Conservation (phyloP, 805 yeast species). For the Saccharomycopsis selenospora region DNA sequence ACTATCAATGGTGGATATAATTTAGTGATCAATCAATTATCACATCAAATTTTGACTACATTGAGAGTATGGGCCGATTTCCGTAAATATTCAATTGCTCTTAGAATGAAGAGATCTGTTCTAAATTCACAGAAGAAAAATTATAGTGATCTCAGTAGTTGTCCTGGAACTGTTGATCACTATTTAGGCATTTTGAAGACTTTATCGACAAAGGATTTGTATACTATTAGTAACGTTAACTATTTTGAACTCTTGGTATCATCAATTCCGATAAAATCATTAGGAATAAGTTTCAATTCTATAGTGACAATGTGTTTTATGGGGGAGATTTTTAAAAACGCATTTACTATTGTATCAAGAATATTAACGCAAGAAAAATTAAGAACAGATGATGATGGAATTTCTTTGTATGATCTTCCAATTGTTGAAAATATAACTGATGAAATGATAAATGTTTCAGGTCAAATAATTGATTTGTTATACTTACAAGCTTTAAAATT, state of each 20-base stretch:
- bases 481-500: not conserved
- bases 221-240: conserved; percentile 36
- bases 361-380: conserved; percentile 9
- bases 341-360: conserved; percentile 24
- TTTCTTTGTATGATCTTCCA: conserved; percentile 22
- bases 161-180: conserved; percentile 23
- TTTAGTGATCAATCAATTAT: conserved; percentile 47
- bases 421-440: conserved; percentile 25
- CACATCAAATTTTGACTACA: conserved; percentile 53
- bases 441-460: conserved; percentile 21
- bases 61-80: conserved; percentile 43
- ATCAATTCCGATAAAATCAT: conserved; percentile 39
- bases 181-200: conserved; percentile 30
- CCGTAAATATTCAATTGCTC: conserved; percentile 25
- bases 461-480: not conserved
- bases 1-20: conserved; percentile 27
- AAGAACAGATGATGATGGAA: conserved; percentile 16
- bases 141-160: conserved; percentile 13
- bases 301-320: conserved; percentile 43
- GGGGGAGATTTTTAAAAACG: conserved; percentile 45
- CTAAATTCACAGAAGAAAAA: conserved; percentile 17
- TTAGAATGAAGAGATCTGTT: conserved; percentile 23
- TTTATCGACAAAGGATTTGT: conserved; percentile 31
- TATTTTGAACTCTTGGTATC: conserved; percentile 48
- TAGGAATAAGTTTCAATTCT: conserved; percentile 40